These are phyloP conservation scores for Apiospora pterosperma DNA, from an alignment of 2,329 filamentous ascomycete genomes.

Conservation along the genomic window DNA sequence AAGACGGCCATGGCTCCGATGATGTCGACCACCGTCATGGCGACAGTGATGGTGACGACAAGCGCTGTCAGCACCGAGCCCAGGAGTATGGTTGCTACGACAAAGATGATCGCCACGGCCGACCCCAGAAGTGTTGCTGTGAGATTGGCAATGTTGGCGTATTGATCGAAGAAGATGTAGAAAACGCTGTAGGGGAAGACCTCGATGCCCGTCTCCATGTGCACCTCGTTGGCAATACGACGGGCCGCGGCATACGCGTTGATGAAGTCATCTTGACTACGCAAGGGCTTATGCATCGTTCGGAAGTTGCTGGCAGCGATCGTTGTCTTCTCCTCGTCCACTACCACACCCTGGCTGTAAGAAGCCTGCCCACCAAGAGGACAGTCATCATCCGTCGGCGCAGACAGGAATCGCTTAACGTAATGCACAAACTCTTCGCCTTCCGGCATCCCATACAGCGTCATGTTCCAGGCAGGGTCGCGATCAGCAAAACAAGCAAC, in stretches of 20 bases:
- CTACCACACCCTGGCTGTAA: slow-evolving; percentile 79
- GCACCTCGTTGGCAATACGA: slow-evolving; percentile 78
- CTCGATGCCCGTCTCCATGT: slow-evolving; percentile 66
- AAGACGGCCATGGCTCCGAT: slow-evolving; percentile 92
- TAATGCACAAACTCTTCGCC: slow-evolving; percentile 89
- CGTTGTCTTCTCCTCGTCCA: slow-evolving; percentile 63
- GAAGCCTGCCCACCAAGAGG: slow-evolving; percentile 85
- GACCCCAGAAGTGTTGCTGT: slow-evolving; percentile 77
- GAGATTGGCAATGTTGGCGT: slow-evolving; percentile 77
- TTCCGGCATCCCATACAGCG: slow-evolving; percentile 86
- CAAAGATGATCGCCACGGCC: slow-evolving; percentile 80
- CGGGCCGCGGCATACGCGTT: slow-evolving; percentile 83
- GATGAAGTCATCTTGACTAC: slow-evolving; percentile 91
- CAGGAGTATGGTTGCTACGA: slow-evolving; percentile 75
- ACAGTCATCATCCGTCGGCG: slow-evolving; percentile 79
- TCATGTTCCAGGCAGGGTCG: slow-evolving; percentile 82
- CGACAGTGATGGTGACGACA: slow-evolving; percentile 80
- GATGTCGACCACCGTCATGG: slow-evolving; percentile 93
- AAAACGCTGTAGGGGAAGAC: slow-evolving; percentile 97
- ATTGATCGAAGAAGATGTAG: slow-evolving; percentile 99
- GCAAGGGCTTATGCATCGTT: slow-evolving; percentile 81
- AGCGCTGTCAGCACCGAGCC: slow-evolving; percentile 79
- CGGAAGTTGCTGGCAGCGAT: slow-evolving; percentile 88
- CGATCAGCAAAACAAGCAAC: slow-evolving; percentile 77
- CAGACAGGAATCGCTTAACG: slow-evolving; percentile 74